Base-by-base conservation (phyloP, 345 rosid genomes). In the Mangifera indica region DNA sequence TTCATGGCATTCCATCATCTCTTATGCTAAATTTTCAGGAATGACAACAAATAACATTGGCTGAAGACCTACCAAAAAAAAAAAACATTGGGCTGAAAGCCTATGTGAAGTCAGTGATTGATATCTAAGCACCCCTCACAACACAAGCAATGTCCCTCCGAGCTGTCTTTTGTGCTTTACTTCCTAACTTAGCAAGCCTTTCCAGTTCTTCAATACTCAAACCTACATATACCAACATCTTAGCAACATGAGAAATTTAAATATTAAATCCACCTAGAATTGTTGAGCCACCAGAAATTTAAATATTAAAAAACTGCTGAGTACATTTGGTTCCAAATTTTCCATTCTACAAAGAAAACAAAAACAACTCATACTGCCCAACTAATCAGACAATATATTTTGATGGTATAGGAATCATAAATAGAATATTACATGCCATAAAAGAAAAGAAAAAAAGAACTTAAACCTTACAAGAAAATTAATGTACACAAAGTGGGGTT, bases 61-160 rank as follows among this genome's bases (percentile, higher is more conserved):
- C n/a, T n/a, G n/a, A n/a, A n/a, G n/a, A n/a, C n/a, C n/a, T n/a
- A n/a, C n/a, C n/a, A n/a, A n/a, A n/a, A n/a, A n/a, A n/a, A n/a
- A n/a, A n/a, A n/a, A n/a, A n/a, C n/a, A n/a, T 37, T 37, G 42
- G 42, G 42, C 42, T 37, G 42, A 37, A 21, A 34, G 45, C 4
- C 37, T 29, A 26, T 60, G 11, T 14, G 18, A 71, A 71, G 1
- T 8, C 0, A 20, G 8, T 25, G 46, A 58, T 20, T 48, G 25
- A 20, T 5, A 12, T 62, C 22, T 10, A 32, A 32, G 64, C 63
- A 71, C 63, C 67, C 86, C 98, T 89, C 84, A 93, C 98, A 84
- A 93, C 92, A 82, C 88, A 71, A 12, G 81, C 91, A 76, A 91
- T 91, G 78, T 93, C 98, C 80, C 97, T 87, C 80, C 93, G 77